A percentile compares a stretch with the other conserved stretches of the same genome.
Evolutionary conservation across 345 rosid species (phyloP).

Genomic region (Hypericum perforatum): DNA sequence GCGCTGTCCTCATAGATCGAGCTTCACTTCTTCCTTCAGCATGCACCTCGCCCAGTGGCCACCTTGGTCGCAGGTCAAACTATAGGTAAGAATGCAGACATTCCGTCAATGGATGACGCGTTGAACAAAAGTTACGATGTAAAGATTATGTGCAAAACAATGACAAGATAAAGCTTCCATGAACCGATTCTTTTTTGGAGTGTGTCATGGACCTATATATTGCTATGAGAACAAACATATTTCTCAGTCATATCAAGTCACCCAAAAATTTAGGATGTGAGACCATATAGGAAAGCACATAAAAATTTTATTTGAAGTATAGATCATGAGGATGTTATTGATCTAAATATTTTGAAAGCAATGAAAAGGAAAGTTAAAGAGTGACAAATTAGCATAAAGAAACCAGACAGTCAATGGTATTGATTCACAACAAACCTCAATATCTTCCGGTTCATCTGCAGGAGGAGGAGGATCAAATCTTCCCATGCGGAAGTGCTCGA

Average conservation of each 20-base stretch:
- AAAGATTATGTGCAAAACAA: too few relatives aligned
- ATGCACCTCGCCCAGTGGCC: conserved; percentile 88
- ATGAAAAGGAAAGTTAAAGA: background rate
- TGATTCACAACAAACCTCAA: conserved; percentile 33
- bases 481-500: conserved; percentile 79
- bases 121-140: background rate
- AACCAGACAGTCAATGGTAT: background rate
- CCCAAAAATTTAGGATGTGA: too few relatives aligned
- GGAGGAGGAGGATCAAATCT: conserved; percentile 94
- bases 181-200: too few relatives aligned
- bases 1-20: conserved; percentile 62
- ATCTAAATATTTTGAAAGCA: background rate
- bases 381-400: background rate
- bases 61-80: conserved; percentile 88
- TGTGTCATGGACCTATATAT: too few relatives aligned
- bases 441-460: conserved; percentile 59
- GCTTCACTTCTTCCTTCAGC: conserved; percentile 75
- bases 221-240: too few relatives aligned
- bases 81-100: conserved; percentile 9
- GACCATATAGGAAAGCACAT: too few relatives aligned
- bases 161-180: too few relatives aligned
- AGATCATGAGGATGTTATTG: too few relatives aligned
- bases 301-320: too few relatives aligned
- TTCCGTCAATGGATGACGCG: background rate
- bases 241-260: too few relatives aligned